These are phyloP conservation scores for Thelephora terrestris DNA, from an alignment of 1,284 basidiomycete genomes.

Conservation along the genomic window DNA sequence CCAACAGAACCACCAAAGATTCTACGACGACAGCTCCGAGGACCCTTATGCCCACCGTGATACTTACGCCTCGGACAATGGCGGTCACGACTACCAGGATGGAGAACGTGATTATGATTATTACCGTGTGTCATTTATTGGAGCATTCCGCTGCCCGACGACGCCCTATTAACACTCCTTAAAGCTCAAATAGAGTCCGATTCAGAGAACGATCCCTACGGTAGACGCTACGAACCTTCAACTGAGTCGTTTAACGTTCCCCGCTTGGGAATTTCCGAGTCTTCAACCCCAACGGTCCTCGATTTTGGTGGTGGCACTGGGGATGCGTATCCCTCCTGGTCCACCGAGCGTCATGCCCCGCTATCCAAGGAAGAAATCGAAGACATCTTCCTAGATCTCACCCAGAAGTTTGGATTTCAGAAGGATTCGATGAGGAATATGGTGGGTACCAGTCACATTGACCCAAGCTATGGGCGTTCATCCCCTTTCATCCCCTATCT, in stretches of 20 bases:
- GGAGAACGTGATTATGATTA: slow-evolving; percentile 57
- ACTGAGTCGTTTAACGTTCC: slow-evolving; percentile 58
- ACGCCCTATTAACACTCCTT: slow-evolving; percentile 13
- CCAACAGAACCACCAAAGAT: slow-evolving; percentile 34
- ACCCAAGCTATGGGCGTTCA: slow-evolving; percentile 4
- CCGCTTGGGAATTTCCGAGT: slow-evolving; percentile 49
- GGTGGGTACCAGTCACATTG: slow-evolving; percentile 36
- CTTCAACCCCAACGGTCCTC: slow-evolving; percentile 50
- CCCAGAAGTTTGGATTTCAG: slow-evolving; percentile 99
- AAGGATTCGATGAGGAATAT: slow-evolving; percentile 86
- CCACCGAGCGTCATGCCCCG: slow-evolving; percentile 84
- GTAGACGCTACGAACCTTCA: slow-evolving; percentile 56
- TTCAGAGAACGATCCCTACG: slow-evolving; percentile 66
- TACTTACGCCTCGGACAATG: slow-evolving; percentile 62
- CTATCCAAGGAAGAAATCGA: slow-evolving; percentile 99
- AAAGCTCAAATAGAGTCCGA: slow-evolving; percentile 62
- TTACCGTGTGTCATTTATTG: slow-evolving; percentile 34
- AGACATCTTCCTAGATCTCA: slow-evolving; percentile 95
- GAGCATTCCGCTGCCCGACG: slow-evolving; percentile 15
- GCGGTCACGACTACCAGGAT: slow-evolving; percentile 39
- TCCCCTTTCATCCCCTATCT: slow-evolving; percentile 3
- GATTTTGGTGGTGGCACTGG: slow-evolving; percentile 44
- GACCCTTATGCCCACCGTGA: slow-evolving; percentile 50
- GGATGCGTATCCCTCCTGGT: slow-evolving; percentile 92
- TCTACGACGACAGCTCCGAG: slow-evolving; percentile 73